Percentiles rank a stretch among this genome's conserved stretches.
These are phyloP conservation scores for Patellifolia procumbens DNA, from an alignment of 179 eudicot genomes.

Conservation along the genomic window DNA sequence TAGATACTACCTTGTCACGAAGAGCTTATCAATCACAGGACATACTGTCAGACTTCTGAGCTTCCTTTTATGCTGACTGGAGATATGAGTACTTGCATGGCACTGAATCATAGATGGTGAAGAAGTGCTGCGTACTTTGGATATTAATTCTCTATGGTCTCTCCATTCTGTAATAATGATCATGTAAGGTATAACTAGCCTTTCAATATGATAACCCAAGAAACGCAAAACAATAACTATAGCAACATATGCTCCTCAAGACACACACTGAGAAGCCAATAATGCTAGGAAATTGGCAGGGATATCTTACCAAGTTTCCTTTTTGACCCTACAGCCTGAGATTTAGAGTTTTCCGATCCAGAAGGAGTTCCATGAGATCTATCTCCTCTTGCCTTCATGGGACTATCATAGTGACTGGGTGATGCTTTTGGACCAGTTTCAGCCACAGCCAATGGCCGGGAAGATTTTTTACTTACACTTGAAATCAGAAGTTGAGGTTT, in stretches of 20 bases:
- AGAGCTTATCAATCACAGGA: constrained; percentile 77
- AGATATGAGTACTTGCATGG: constrained; percentile 49
- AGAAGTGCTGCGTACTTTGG: constrained; percentile 55
- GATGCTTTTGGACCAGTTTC: constrained; percentile 40
- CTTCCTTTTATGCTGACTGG: constrained; percentile 96
- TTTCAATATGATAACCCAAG: neutral
- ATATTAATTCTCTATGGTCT: constrained; percentile 73
- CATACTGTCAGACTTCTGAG: constrained; percentile 77
- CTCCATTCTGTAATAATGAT: constrained; percentile 51
- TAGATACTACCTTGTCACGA: constrained; percentile 64
- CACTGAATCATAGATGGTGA: constrained; percentile 60
- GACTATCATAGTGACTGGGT: constrained; percentile 30
- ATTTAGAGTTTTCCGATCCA: constrained; percentile 40
- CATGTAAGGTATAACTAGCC: constrained; percentile 8
- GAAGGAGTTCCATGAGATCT: constrained; percentile 39
- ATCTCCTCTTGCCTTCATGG: constrained; percentile 41
- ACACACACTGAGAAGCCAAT: constrained; percentile 22
- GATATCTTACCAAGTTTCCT: constrained; percentile 67
- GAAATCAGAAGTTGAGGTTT: constrained; percentile 65
- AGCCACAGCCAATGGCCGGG: constrained; percentile 36
- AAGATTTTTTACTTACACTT: constrained; percentile 36
- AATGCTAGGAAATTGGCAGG: constrained; percentile 9
- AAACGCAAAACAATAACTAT: constrained; percentile 2
- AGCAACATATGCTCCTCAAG: neutral
- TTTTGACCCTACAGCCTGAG: constrained; percentile 53